Percentiles rank a stretch among this genome's conserved stretches.
phyloP scores from a whole-genome alignment of 805 yeast genomes.

The Metschnikowia proteae region DNA sequence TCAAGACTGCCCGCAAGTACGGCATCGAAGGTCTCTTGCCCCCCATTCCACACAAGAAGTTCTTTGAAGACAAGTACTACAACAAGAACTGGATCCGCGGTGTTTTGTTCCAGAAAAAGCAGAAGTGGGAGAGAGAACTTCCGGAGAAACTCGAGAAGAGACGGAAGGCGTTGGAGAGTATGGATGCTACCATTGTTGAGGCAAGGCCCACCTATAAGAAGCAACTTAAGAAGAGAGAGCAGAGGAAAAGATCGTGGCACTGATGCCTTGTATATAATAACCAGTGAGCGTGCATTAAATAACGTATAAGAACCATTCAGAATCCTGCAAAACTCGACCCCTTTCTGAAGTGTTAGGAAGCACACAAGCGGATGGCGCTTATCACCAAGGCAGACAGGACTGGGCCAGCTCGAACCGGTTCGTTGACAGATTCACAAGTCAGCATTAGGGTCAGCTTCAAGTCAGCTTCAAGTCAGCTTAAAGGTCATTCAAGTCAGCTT shows the following conservation, averaged over 20 bases:
- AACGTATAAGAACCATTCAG: background rate
- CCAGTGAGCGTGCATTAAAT: background rate
- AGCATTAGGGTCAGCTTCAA: too few species aligned
- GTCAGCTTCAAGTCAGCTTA: too few species aligned
- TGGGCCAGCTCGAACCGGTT: too few species aligned
- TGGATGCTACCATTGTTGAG: conserved; percentile 63
- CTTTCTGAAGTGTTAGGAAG: too few species aligned
- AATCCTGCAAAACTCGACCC: too few species aligned
- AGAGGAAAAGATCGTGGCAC: conserved; percentile 36
- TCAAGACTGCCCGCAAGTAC: conserved; percentile 73
- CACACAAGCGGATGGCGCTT: too few species aligned
- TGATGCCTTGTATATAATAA: conserved; percentile 12
- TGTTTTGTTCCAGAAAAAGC: conserved; percentile 72
- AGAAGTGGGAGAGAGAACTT: conserved; percentile 69
- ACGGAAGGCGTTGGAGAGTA: conserved; percentile 57
- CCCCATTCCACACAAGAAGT: conserved; percentile 57
- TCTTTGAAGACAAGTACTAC: conserved; percentile 74
- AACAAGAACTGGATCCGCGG: conserved; percentile 72
- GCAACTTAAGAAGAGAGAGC: conserved; percentile 35
- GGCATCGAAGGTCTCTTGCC: conserved; percentile 84
- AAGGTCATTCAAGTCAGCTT: too few species aligned
- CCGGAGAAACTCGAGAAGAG: conserved; percentile 58
- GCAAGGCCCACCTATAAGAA: conserved; percentile 50
- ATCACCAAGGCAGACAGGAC: too few species aligned
- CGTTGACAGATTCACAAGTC: too few species aligned